Base-by-base conservation (phyloP, 192 early-diverging fungal genomes). In the Coemansia sp. region DNA sequence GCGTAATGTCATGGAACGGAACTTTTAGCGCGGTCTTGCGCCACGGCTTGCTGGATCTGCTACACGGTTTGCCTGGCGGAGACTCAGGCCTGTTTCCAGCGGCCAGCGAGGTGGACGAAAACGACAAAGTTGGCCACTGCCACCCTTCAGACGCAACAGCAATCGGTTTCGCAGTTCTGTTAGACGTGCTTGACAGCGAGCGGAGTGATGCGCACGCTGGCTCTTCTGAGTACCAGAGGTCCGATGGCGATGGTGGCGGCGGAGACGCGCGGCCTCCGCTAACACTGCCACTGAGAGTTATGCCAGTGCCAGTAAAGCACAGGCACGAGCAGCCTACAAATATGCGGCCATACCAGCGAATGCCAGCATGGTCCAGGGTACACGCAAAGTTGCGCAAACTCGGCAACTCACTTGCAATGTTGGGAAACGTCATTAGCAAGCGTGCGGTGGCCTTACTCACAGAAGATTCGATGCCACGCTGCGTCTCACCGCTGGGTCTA, bases 261-360 rank as follows among this genome's bases (percentile, higher is more conserved):
- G 46, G 46, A 7, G 46, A 50, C 6, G 12, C 26, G 12, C 15
- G 46, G 3, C 24, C 46, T 3, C 24, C 7, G 14, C 46, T 50
- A 22, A 14, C 15, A 26, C 24, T 18, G 32, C 52, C 52, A 32
- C 52, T 19, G 3, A 53, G 32, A 18, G 52, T 35, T 53, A 78
- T 56, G 1, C 75, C 75, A 4, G 56, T 61, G 4, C 75, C 75
- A 2, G 56, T 52, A 61, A 78, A 78, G 50, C 60, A 78, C 24
- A 78, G 15, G 5, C 42, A 56, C 7, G 54, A 27, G 34, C 33
- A 7, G 58, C 62, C 50, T 3, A 78, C 22, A 22, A 72, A 78
- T 12, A 78, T 62, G 19, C 75, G 69, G 12, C 75, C 75, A 27
- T 78, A 78, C 75, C 75, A 78, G 12, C 75, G 58, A 10, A 72